phyloP scores from a whole-genome alignment of 352 stramenopile species.

The Albugo candida region DNA sequence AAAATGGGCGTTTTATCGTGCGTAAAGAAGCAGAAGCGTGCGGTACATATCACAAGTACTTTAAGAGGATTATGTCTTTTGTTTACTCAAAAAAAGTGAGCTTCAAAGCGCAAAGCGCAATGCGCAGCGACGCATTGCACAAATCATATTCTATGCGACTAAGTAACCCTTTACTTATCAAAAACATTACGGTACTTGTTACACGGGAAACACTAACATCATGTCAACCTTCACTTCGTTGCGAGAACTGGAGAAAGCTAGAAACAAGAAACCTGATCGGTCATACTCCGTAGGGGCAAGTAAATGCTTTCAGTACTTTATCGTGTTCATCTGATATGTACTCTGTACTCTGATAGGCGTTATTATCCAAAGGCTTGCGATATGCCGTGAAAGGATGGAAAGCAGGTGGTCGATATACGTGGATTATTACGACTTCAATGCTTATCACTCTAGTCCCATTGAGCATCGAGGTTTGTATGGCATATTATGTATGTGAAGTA shows the following conservation, averaged over 20 bases:
- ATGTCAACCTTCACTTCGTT: conserved; percentile 74
- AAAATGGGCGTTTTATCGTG: too few relatives aligned
- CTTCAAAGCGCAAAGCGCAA: too few relatives aligned
- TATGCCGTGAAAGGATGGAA: conserved; percentile 22
- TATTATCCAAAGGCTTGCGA: background rate
- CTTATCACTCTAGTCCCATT: conserved; percentile 70
- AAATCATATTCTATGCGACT: too few relatives aligned
- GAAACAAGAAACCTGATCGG: conserved; percentile 31
- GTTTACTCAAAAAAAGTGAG: too few relatives aligned
- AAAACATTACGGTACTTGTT: background rate
- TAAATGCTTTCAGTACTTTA: background rate
- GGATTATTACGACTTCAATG: conserved; percentile 65
- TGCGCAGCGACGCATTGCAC: too few relatives aligned
- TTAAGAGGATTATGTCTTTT: too few relatives aligned
- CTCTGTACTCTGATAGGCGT: background rate
- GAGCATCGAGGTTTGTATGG: conserved; percentile 52
- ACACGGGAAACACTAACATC: conserved; percentile 2
- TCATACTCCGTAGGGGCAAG: conserved; percentile 33
- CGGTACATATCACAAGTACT: too few relatives aligned
- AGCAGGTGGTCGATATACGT: conserved; percentile 46
- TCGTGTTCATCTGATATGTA: background rate
- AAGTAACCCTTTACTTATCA: background rate
- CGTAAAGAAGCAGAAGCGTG: too few relatives aligned
- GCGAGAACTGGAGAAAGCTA: conserved; percentile 70
- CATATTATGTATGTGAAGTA: background rate